Evolutionary conservation across 2,329 filamentous ascomycete genomes (phyloP).

Genomic region (Bipolaris victoriae): DNA sequence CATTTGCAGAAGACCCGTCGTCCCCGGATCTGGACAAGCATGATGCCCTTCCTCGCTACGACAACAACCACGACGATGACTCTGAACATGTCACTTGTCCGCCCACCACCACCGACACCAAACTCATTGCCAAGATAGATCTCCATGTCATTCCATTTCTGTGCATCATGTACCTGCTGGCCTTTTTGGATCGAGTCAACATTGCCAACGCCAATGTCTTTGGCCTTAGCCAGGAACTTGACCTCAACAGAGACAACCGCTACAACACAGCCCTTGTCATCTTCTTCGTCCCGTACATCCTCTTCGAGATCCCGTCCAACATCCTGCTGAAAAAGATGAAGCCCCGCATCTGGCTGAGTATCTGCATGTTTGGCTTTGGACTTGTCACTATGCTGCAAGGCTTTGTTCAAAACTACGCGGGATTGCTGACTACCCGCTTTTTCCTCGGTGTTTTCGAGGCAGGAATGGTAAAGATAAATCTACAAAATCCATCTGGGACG

Average conservation of each 20-base stretch:
- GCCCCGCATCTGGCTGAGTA: slow-evolving; percentile 65
- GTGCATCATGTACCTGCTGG: slow-evolving; percentile 59
- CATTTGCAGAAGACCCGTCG: slow-evolving; percentile 22
- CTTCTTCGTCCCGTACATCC: slow-evolving; percentile 61
- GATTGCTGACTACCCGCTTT: slow-evolving; percentile 77
- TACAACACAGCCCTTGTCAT: slow-evolving; percentile 61
- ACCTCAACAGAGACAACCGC: slow-evolving; percentile 50
- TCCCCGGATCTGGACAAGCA: slow-evolving; percentile 26
- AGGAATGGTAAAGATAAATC: too few relatives aligned
- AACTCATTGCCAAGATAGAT: slow-evolving; percentile 55
- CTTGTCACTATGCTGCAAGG: slow-evolving; percentile 71
- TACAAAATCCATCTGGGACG: too few relatives aligned
- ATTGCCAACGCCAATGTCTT: slow-evolving; percentile 62
- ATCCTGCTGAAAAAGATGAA: slow-evolving; percentile 59
- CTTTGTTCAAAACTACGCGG: slow-evolving; percentile 76
- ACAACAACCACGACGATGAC: slow-evolving; percentile 48
- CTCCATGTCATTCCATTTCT: slow-evolving; percentile 57
- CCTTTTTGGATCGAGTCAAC: slow-evolving; percentile 59
- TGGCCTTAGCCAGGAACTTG: slow-evolving; percentile 55
- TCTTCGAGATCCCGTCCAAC: slow-evolving; percentile 62
- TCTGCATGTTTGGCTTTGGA: slow-evolving; percentile 86
- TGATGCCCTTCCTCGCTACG: slow-evolving; percentile 30
- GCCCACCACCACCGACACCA: slow-evolving; percentile 57
- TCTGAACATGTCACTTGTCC: slow-evolving; percentile 52
- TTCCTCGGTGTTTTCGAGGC: slow-evolving; percentile 71